These are phyloP conservation scores for Exophiala calicioides DNA, from an alignment of 2,329 filamentous ascomycete species.

Conservation along the genomic window DNA sequence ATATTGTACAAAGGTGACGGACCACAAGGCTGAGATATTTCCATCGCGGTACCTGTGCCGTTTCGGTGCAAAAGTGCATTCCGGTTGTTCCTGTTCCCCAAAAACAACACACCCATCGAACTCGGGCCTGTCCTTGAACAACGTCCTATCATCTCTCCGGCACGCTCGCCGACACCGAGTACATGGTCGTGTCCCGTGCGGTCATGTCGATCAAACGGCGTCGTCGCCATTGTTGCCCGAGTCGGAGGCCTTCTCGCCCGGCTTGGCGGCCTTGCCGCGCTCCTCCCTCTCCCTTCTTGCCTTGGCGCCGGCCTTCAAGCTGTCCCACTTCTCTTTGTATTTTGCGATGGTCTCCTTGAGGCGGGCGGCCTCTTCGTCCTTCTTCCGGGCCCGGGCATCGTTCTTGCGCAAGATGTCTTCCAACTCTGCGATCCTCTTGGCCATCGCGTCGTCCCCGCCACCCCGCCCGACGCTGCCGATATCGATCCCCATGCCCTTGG, in stretches of 20 bases:
- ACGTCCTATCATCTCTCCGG: no score
- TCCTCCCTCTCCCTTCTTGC: slow-evolving; percentile 39
- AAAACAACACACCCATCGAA: no score
- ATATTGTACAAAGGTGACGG: no score
- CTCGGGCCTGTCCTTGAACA: no score
- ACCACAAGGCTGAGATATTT: no score
- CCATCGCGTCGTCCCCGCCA: slow-evolving; percentile 49
- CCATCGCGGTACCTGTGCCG: no score
- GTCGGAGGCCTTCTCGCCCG: slow-evolving; percentile 7
- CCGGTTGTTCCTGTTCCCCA: no score
- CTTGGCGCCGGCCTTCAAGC: slow-evolving; percentile 65
- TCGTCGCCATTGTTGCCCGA: background rate
- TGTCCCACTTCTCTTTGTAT: slow-evolving; percentile 68
- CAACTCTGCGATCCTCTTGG: slow-evolving; percentile 61
- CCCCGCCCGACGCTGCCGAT: slow-evolving; percentile 29
- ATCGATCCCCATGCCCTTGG: slow-evolving; percentile 8
- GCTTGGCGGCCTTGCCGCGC: slow-evolving; percentile 5
- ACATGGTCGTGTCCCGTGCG: no score
- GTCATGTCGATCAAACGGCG: background rate
- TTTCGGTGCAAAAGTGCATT: no score
- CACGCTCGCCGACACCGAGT: no score
- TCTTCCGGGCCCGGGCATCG: slow-evolving; percentile 62
- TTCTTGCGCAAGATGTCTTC: slow-evolving; percentile 65
- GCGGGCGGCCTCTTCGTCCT: slow-evolving; percentile 64
- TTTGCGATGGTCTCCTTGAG: slow-evolving; percentile 54